phyloP scores from a whole-genome alignment of 352 stramenopile genomes.

The Globisporangium paddicum region DNA sequence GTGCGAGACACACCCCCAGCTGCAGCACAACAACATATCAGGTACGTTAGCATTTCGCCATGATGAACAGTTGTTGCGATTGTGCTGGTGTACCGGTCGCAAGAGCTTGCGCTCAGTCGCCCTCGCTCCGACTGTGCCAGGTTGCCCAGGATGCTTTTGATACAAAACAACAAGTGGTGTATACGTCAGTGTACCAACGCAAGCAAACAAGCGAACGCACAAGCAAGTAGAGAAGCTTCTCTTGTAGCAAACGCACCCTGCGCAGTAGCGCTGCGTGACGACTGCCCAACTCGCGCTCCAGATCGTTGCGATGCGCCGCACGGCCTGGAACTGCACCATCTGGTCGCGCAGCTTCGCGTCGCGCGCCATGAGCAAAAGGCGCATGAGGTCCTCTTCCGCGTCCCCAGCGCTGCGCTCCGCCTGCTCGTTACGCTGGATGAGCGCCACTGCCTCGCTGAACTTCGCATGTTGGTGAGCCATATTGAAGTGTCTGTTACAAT shows the following conservation, averaged over 20 bases:
- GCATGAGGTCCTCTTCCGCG: conserved; percentile 40
- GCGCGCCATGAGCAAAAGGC: conserved; percentile 51
- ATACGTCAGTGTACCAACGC: no score
- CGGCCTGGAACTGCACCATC: conserved; percentile 55
- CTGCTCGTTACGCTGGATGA: conserved; percentile 49
- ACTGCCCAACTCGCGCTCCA: conserved; percentile 15
- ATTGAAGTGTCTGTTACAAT: background rate
- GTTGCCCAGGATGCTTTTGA: conserved; percentile 55
- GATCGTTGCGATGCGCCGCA: conserved; percentile 41
- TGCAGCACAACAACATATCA: conserved; percentile 5
- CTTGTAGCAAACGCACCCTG: no score
- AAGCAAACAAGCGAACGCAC: no score
- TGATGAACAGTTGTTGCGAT: background rate
- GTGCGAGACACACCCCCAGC: conserved; percentile 67
- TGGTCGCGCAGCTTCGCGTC: conserved; percentile 43
- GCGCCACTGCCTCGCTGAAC: conserved; percentile 54
- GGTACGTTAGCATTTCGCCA: background rate
- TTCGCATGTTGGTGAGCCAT: conserved; percentile 3
- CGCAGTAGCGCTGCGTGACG: conserved; percentile 27
- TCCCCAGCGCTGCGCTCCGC: conserved; percentile 30
- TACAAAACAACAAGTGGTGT: background rate
- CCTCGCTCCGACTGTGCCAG: conserved; percentile 47
- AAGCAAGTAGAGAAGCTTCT: no score
- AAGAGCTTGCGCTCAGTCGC: conserved; percentile 55
- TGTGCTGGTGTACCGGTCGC: conserved; percentile 29